Conservation (phyloP, 345 rosid species). For the Abelmoschus esculentus region DNA sequence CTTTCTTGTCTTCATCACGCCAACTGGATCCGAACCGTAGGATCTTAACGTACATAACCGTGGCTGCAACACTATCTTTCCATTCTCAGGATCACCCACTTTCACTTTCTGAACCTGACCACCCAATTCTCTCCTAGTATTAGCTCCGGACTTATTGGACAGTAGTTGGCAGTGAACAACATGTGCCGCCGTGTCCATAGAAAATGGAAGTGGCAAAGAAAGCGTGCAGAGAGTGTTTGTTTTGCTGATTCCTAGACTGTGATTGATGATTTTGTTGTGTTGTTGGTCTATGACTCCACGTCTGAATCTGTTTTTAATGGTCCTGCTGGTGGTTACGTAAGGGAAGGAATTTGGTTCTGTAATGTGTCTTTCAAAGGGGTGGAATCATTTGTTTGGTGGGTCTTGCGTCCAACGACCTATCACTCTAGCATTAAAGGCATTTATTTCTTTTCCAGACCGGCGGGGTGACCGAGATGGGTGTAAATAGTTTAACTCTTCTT, state of each 20-base stretch:
- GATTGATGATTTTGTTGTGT: background rate
- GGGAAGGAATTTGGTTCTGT: background rate
- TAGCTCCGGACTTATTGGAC: slow-evolving; percentile 2
- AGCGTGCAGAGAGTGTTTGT: background rate
- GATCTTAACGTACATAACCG: slow-evolving; percentile 81
- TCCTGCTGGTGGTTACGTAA: background rate
- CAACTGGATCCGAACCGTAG: slow-evolving; percentile 53
- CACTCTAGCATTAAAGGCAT: background rate
- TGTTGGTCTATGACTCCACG: background rate
- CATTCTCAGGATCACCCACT: slow-evolving; percentile 33
- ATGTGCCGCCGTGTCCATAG: slow-evolving; percentile 6
- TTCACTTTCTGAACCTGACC: slow-evolving; percentile 26
- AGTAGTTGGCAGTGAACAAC: slow-evolving; percentile 1
- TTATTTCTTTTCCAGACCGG: background rate
- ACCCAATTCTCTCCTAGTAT: background rate
- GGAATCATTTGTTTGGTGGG: background rate
- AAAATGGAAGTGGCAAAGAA: background rate
- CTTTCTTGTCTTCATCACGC: slow-evolving; percentile 35
- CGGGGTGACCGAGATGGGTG: no score
- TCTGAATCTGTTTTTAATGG: background rate
- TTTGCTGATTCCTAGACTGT: slow-evolving; percentile 6
- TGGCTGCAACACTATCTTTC: slow-evolving; percentile 71
- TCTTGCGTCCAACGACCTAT: background rate
- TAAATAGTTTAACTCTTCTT: no score
- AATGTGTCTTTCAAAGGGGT: slow-evolving; percentile 1